A percentile compares a stretch with the other conserved stretches of the same genome.
Conservation (phyloP, 805 yeast species). For the Saturnispora kantuleensis region DNA sequence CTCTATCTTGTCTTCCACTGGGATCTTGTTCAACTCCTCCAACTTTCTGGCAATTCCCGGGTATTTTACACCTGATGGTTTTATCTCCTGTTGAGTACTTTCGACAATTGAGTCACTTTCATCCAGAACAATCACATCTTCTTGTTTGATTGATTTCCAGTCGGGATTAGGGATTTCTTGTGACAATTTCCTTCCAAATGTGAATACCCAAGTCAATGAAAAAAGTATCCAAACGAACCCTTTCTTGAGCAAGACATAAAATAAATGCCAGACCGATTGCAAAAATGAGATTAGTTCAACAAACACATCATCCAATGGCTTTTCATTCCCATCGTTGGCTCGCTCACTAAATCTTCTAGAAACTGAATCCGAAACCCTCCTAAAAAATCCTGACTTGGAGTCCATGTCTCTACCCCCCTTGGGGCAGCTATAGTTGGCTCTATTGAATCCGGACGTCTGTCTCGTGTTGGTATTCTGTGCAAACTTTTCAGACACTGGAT, state of each 20-base stretch:
- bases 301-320: conserved; percentile 3
- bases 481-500: background rate
- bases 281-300: conserved; percentile 11
- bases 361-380: conserved; percentile 4
- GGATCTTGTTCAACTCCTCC: background rate
- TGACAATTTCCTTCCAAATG: conserved; percentile 12
- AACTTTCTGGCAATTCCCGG: conserved; percentile 5
- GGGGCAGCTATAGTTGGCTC: background rate
- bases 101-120: conserved; percentile 4
- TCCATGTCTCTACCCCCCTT: background rate
- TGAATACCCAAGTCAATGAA: conserved; percentile 13
- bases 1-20: too few relatives aligned
- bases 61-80: background rate
- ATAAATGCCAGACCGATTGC: conserved; percentile 15
- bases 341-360: conserved; percentile 2
- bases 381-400: background rate
- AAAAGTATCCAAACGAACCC: conserved; percentile 19
- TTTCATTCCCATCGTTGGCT: background rate
- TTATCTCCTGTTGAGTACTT: conserved; percentile 2
- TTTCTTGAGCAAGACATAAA: conserved; percentile 17
- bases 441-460: background rate
- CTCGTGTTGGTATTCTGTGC: background rate
- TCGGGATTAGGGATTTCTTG: conserved; percentile 22
- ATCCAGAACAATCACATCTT: conserved; percentile 3
- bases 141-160: conserved; percentile 1